Evolutionary conservation across 352 stramenopile genomes (phyloP), one percentile per base, ranked within the genome.

Genomic region (Phytophthora litchii): DNA sequence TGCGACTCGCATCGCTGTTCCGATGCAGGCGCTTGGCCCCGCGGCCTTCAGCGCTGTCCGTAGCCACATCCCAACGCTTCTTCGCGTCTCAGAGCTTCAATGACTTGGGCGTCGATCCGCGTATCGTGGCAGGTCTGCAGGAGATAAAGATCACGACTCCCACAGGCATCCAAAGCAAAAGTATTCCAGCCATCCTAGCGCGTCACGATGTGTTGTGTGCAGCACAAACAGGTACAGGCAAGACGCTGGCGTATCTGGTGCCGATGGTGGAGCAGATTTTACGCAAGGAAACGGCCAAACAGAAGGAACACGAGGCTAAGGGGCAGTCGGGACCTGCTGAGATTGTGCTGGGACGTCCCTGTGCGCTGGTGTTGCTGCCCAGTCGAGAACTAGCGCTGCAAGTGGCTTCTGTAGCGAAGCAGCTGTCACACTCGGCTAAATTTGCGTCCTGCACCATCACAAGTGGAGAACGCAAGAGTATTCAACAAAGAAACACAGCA

Each of bases 321-420:
- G 17, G 29, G 9, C 13, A 29, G 2, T 13, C 11, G 1, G 40
- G 23, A 3, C 55, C 37, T 3, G 4, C 42, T 3, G 44, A 68
- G 17, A 53, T 73, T 1, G 45, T 77, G 2, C 23, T 70, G 9
- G 56, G 64, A 7, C 73, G 81, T 11, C 81, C 81, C 6, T 68
- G 76, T n/a, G 79, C 70, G 8, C 60, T 91, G 3, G 57, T 91
- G 2, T 48, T 89, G 42, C 65, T 88, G 43, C 83, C 83, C 2
- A 92, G 83, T 63, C 75, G 83, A 7, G 83, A 93, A 60, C 48
- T 91, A 6, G 81, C 80, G 10, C 49, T 85, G 36, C 83, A 93
- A 47, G 80, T 93, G 23, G 76, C 68, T 19, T 69, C 77, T 4
- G 82, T 93, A 11, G 81, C 83, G 23, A 89, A 90, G 50, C 64